Evolutionary conservation across 2,329 filamentous ascomycete species (phyloP), one percentile per base, ranked within the genome.

Genomic region (Thielaviopsis euricoi): DNA sequence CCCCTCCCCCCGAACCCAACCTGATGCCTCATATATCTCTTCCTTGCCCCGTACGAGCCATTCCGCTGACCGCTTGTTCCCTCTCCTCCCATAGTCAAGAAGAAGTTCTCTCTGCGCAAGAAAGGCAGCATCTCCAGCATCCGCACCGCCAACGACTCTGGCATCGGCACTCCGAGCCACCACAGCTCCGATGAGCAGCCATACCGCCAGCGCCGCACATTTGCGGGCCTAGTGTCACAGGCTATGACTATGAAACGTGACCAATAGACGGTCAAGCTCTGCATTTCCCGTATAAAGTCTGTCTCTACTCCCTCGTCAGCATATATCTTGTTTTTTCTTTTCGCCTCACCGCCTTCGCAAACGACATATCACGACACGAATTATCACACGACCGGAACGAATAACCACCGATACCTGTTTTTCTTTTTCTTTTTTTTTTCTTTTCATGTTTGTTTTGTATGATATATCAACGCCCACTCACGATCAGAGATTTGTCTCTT

Each of bases 381-480:
- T 60, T 56, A 60, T 43, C 23, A 60, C 53, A 60, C 53, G 55
- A 60, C 56, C 53, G 56, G 55, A 50, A 58, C 52, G 59, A 60
- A 57, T 21, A 23, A 33, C 33, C 50, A 29, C 25, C 25, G 17
- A 37, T 53, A 10, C 48, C 33, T 56, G n/a, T 43, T 46, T 56
- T 59, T 52, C 21, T 23, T 48, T 59, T 15, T 51, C n/a, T 52
- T 48, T 29, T 52, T 55, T 52, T 19, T 23, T 57, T 43, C 52
- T 57, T 40, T 46, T n/a, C n/a, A n/a, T 58, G 58, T 49, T 57
- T 60, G 23, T 60, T 40, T 51, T 57, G 29, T 50, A 33, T 26
- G 43, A 48, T 21, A 48, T 48, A 19, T 21, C 43, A 21, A 48
- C 43, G 43, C 17, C 43, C 4, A 48, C 43, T 48, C 43, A 48